Conservation (phyloP, 495 filamentous ascomycete genomes). For the Letharia columbiana region DNA sequence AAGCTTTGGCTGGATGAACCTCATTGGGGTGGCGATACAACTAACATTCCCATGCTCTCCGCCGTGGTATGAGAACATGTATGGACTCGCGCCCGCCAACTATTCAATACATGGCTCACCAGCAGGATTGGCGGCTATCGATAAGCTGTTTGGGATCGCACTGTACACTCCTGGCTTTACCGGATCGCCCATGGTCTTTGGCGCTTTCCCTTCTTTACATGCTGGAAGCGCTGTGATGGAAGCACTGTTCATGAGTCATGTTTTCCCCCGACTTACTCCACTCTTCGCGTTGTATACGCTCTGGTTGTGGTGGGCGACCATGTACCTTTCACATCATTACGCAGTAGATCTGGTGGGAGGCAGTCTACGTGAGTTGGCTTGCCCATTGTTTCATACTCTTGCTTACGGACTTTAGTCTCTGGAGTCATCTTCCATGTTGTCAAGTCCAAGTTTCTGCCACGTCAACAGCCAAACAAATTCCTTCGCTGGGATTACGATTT, state of each 20-base stretch:
- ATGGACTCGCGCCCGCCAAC: constrained; percentile 81
- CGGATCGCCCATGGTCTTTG: constrained; percentile 84
- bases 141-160: constrained; percentile 78
- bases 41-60: constrained; percentile 85
- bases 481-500: constrained; percentile 96
- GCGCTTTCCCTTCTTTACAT: constrained; percentile 87
- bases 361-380: constrained; percentile 48
- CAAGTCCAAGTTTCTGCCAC: constrained; percentile 69
- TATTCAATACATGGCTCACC: constrained; percentile 84
- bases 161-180: constrained; percentile 86
- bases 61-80: constrained; percentile 89
- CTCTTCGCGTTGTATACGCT: constrained; percentile 71
- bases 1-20: constrained; percentile 86
- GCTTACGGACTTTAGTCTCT: constrained; percentile 43
- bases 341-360: constrained; percentile 87
- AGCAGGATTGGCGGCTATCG: constrained; percentile 80
- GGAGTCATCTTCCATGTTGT: constrained; percentile 72
- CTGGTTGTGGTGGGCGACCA: constrained; percentile 98
- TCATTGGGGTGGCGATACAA: constrained; percentile 77
- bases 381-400: constrained; percentile 9
- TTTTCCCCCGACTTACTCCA: constrained; percentile 70
- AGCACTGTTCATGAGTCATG: constrained; percentile 83
- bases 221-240: constrained; percentile 78
- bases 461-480: constrained; percentile 69
- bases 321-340: constrained; percentile 95